Conservation (phyloP, 2,329 filamentous ascomycete genomes). For the Annulohypoxylon truncatum region DNA sequence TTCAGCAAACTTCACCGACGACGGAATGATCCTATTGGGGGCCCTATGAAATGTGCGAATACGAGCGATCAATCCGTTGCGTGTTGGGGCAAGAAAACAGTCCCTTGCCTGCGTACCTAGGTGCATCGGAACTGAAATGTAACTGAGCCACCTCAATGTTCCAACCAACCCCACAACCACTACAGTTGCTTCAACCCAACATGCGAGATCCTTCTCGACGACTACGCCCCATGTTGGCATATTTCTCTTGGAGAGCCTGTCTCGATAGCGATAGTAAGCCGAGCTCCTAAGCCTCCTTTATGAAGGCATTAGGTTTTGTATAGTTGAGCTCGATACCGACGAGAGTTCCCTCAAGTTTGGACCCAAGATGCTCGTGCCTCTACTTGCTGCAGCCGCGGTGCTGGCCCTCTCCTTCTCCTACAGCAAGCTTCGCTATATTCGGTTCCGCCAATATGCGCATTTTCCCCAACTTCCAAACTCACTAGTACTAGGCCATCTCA, state of each 20-base stretch:
- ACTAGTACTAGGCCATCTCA: conserved; percentile 36
- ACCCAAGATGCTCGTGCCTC: conserved; percentile 23
- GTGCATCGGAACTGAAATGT: too few species aligned
- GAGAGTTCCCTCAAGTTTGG: neutral
- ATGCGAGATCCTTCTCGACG: neutral
- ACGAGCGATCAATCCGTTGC: too few species aligned
- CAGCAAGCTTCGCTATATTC: conserved; percentile 27
- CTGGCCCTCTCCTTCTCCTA: conserved; percentile 32
- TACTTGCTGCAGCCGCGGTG: conserved; percentile 18
- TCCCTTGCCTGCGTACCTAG: too few species aligned
- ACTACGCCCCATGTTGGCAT: neutral
- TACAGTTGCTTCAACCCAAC: too few species aligned
- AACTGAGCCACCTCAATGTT: too few species aligned
- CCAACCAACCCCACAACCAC: too few species aligned
- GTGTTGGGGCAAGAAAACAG: too few species aligned
- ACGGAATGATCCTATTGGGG: too few species aligned
- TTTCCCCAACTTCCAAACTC: conserved; percentile 32
- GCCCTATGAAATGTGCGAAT: too few species aligned
- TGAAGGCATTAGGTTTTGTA: neutral
- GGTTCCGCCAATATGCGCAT: conserved; percentile 35
- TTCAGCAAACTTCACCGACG: too few species aligned
- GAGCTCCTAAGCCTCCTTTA: neutral
- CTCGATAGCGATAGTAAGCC: neutral
- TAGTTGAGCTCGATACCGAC: neutral
- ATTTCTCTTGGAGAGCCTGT: neutral